Evolutionary conservation across 2,329 filamentous ascomycete genomes (phyloP), one percentile per base, ranked within the genome.

Genomic region (Botrytis squamosa): DNA sequence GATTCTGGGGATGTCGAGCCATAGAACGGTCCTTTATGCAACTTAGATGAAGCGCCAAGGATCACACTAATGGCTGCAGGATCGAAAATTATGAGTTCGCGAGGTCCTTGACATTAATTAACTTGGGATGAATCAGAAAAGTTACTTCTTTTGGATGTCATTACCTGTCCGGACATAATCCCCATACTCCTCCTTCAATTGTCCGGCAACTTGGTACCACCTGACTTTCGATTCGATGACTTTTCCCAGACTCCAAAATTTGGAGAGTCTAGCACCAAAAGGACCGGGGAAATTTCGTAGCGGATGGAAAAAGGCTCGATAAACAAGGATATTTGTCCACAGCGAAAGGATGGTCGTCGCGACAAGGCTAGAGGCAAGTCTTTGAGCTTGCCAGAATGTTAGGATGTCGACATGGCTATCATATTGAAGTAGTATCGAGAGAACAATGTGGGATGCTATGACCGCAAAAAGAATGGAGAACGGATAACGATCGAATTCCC

Each of bases 281-380:
- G 80, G 80, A 10, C 80, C 80, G 7, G 79, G 77, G 29, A 81
- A 81, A 22, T 67, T 70, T 22, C 70, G 78, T 71, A 83, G 77
- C 49, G 64, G 80, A 78, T 68, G 79, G 80, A 79, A 84, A 83
- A 89, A 85, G 0, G 86, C 85, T 9, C 89, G 78, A 76, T 90
- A 88, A 69, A 86, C 84, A 44, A 89, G 81, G 80, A 89, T 85
- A 22, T 86, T 83, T 71, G 60, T 66, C 63, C 63, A 66, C 5
- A 66, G 25, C 29, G 63, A 66, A 16, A 46, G 29, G 5, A 66
- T 25, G 9, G 29, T 42, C 42, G 29, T 66, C 63, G 42, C 8
- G 8, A 66, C 12, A 36, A 66, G 42, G n/a, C 44, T 12, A 36
- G 25, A 66, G 7, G 63, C 29, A 10, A 66, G 42, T 66, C 46